phyloP scores from a whole-genome alignment of 176 grass and related monocot species.

The bread wheat (Triticum aestivum) region DNA sequence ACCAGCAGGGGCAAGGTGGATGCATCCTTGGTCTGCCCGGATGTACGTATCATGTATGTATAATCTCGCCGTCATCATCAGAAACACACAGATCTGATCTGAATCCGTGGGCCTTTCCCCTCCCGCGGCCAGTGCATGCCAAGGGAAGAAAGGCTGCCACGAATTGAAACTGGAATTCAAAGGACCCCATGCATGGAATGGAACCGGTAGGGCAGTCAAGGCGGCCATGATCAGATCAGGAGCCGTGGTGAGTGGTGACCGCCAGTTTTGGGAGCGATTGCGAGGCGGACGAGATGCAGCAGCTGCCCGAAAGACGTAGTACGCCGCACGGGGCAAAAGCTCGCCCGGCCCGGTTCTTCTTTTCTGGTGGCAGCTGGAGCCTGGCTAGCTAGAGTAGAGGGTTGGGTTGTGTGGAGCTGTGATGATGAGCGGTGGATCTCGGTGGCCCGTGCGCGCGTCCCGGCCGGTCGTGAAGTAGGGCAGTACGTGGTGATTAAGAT shows the following conservation, averaged over 20 bases:
- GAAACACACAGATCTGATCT: slow-evolving; percentile 18
- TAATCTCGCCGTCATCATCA: slow-evolving; percentile 3
- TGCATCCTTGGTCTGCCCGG: background rate
- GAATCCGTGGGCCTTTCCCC: slow-evolving; percentile 25
- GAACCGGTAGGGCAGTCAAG: slow-evolving; percentile 24
- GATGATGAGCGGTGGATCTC: background rate
- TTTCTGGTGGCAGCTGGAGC: slow-evolving; percentile 7
- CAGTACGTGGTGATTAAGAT: too few species aligned
- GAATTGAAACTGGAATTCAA: slow-evolving; percentile 15
- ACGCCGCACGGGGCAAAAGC: slow-evolving; percentile 41
- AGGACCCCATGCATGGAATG: background rate
- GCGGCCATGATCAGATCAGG: slow-evolving; percentile 17
- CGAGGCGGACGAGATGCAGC: too few species aligned
- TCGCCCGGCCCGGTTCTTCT: background rate
- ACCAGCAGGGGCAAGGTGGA: background rate
- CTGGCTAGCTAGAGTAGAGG: background rate
- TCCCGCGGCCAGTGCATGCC: background rate
- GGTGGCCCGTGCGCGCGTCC: background rate
- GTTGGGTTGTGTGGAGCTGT: background rate
- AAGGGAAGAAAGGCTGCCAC: slow-evolving; percentile 19
- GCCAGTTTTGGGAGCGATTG: too few species aligned
- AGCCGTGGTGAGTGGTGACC: background rate
- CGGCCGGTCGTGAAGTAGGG: background rate
- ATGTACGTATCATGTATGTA: background rate
- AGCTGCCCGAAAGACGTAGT: background rate